phyloP scores from a whole-genome alignment of 495 filamentous ascomycete species.

The Staphylotrichum longicolle region DNA sequence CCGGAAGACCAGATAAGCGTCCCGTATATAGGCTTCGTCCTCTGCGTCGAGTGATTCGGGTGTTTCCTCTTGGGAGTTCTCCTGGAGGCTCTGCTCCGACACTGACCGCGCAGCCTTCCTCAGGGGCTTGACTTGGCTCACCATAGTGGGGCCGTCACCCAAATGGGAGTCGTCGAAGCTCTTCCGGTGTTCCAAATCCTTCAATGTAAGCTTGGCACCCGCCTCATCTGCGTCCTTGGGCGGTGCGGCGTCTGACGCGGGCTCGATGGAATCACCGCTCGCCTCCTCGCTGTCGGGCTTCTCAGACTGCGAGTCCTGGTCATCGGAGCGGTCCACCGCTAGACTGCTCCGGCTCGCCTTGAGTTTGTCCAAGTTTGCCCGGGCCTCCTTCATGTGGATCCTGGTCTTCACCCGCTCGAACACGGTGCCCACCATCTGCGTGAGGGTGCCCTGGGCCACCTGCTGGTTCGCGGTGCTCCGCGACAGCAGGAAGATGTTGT shows the following conservation, averaged over 20 bases:
- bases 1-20: constrained; percentile 94
- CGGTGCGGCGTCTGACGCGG: constrained; percentile 49
- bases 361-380: constrained; percentile 50
- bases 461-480: constrained; percentile 90
- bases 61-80: constrained; percentile 48
- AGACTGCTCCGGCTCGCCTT: constrained; percentile 48
- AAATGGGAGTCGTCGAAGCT: constrained; percentile 89
- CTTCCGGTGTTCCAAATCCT: constrained; percentile 92
- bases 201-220: constrained; percentile 81
- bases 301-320: constrained; percentile 36
- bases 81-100: constrained; percentile 49
- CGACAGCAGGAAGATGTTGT: constrained; percentile 96
- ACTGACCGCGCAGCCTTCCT: constrained; percentile 58
- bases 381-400: constrained; percentile 79
- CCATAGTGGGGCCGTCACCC: constrained; percentile 89
- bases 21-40: constrained; percentile 93
- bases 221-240: constrained; percentile 54
- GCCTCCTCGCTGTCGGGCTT: constrained; percentile 44
- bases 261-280: constrained; percentile 34
- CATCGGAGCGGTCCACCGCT: constrained; percentile 43
- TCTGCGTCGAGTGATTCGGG: constrained; percentile 76
- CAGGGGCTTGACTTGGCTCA: constrained; percentile 69
- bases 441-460: constrained; percentile 91
- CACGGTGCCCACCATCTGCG: constrained; percentile 98
- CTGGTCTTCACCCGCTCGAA: constrained; percentile 92